phyloP scores from a whole-genome alignment of 306 rosid species.

The Inga oerstediana region DNA sequence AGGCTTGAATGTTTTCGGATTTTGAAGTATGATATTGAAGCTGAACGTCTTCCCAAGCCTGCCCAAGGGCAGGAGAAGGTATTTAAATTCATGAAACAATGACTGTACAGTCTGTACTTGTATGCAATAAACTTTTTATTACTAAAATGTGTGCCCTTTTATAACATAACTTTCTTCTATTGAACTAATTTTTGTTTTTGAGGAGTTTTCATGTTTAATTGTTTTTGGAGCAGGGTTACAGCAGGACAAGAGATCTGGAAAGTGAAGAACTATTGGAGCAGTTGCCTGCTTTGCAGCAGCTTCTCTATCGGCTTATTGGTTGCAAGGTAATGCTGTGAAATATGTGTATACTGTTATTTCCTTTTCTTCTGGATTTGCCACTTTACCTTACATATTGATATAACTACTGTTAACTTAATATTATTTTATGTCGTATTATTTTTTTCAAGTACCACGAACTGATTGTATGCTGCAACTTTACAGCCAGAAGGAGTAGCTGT shows the following conservation, averaged over 20 bases:
- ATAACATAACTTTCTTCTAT: slow-evolving; percentile 7
- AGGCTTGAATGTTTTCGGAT: slow-evolving; percentile 94
- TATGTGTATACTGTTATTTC: slow-evolving; percentile 5
- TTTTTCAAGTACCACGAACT: slow-evolving; percentile 23
- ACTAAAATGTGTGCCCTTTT: slow-evolving; percentile 3
- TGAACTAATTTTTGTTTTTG: slow-evolving; percentile 12
- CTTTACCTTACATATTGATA: not conserved
- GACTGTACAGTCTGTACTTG: slow-evolving; percentile 13
- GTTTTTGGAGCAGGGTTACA: slow-evolving; percentile 71
- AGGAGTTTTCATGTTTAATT: slow-evolving; percentile 21
- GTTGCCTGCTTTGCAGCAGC: slow-evolving; percentile 94
- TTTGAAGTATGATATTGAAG: slow-evolving; percentile 94
- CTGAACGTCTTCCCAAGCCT: slow-evolving; percentile 94
- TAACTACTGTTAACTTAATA: slow-evolving; percentile 1
- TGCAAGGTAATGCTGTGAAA: slow-evolving; percentile 64
- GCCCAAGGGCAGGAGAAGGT: slow-evolving; percentile 91
- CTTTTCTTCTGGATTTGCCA: not conserved
- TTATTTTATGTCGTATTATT: slow-evolving; percentile 13
- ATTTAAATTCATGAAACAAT: slow-evolving; percentile 14
- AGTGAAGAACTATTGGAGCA: slow-evolving; percentile 94
- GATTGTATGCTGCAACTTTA: slow-evolving; percentile 37
- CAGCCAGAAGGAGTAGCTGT: slow-evolving; percentile 99
- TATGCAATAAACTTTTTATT: not conserved
- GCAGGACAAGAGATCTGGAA: slow-evolving; percentile 94
- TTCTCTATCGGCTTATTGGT: slow-evolving; percentile 87